A percentile compares a stretch with the other conserved stretches of the same genome.
These are phyloP conservation scores for Eustoma russellianum DNA, from an alignment of 257 asterid species.

Conservation along the genomic window DNA sequence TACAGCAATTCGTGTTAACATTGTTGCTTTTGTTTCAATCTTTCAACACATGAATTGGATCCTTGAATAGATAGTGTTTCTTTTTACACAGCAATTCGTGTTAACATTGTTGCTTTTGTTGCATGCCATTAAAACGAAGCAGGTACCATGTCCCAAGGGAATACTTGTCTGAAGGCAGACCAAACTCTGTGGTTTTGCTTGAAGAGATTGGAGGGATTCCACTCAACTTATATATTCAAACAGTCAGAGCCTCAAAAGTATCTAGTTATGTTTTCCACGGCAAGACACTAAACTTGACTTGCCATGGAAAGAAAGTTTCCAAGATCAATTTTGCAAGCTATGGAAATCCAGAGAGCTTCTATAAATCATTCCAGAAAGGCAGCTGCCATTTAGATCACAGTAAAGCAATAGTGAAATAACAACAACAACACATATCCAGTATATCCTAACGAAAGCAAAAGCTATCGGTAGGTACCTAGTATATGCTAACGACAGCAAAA, in stretches of 20 bases:
- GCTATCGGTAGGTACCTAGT: too few relatives aligned
- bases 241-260: slow-evolving; percentile 3
- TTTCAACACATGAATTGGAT: not conserved
- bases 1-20: too few relatives aligned
- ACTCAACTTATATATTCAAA: slow-evolving; percentile 13
- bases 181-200: slow-evolving; percentile 25
- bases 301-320: slow-evolving; percentile 17
- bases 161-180: slow-evolving; percentile 8
- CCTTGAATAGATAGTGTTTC: not conserved
- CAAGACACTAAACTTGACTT: slow-evolving; percentile 9
- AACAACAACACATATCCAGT: too few relatives aligned
- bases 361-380: slow-evolving; percentile 13
- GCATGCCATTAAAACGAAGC: not conserved
- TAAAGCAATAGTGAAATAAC: slow-evolving; percentile 2
- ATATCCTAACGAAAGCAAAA: too few relatives aligned
- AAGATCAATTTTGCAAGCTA: slow-evolving; percentile 24
- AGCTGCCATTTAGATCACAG: slow-evolving; percentile 14
- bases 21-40: too few relatives aligned
- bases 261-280: slow-evolving; percentile 18
- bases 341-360: slow-evolving; percentile 11
- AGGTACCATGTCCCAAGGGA: slow-evolving; percentile 41
- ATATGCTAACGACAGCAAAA: too few relatives aligned
- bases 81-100: too few relatives aligned
- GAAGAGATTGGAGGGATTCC: slow-evolving; percentile 38
- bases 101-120: too few relatives aligned